These are phyloP conservation scores for Talaromyces sp. DNA, from an alignment of 2,329 filamentous ascomycete genomes.

Conservation along the genomic window DNA sequence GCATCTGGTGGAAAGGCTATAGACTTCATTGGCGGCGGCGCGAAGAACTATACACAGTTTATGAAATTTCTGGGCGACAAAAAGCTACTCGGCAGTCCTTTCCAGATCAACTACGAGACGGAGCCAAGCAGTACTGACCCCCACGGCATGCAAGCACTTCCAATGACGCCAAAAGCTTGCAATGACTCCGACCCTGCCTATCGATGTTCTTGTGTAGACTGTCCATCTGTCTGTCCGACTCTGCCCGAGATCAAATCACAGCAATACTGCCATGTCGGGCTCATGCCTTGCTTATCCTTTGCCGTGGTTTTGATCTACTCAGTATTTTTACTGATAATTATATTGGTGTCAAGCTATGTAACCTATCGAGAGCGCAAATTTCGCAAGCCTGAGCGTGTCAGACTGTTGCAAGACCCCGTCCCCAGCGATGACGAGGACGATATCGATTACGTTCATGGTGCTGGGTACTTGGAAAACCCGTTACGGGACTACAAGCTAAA, in stretches of 20 bases:
- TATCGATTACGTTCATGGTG: conserved; percentile 71
- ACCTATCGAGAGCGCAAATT: conserved; percentile 68
- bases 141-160: conserved; percentile 63
- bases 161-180: conserved; percentile 75
- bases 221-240: conserved; percentile 75
- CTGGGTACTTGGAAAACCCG: conserved; percentile 71
- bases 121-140: conserved; percentile 53
- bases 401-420: conserved; percentile 75
- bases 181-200: conserved; percentile 83
- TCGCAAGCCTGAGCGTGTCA: conserved; percentile 74
- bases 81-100: conserved; percentile 83
- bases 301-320: conserved; percentile 83
- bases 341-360: conserved; percentile 66
- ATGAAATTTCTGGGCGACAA: conserved; percentile 91
- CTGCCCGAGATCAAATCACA: conserved; percentile 68
- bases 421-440: conserved; percentile 93
- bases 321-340: conserved; percentile 62
- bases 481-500: conserved; percentile 79
- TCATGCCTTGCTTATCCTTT: conserved; percentile 90
- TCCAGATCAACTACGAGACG: conserved; percentile 90
- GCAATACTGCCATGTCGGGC: conserved; percentile 73
- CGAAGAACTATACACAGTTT: conserved; percentile 81
- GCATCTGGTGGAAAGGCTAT: conserved; percentile 91
- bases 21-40: conserved; percentile 91
- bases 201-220: conserved; percentile 91